Evolutionary conservation across 2,329 filamentous ascomycete species (phyloP), one percentile per base, ranked within the genome.

Genomic region (Sphaerulina vaccinii): DNA sequence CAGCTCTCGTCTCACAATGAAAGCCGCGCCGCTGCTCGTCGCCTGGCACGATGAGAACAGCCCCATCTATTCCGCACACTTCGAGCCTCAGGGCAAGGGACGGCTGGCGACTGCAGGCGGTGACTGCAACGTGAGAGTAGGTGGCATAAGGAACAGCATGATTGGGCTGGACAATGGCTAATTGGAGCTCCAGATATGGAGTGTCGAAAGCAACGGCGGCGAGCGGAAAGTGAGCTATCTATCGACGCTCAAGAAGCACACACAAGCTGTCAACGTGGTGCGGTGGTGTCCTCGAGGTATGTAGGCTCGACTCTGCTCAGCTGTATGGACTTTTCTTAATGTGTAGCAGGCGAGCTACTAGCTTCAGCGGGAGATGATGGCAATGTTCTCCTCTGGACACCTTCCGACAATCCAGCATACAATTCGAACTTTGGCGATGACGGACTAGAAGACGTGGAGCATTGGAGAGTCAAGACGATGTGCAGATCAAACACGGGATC

Each of bases 41-140:
- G 90, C 95, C 78, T 99, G 93, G 93, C 95, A 99, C 74, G 89
- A 96, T 72, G 89, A 96, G 69, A 96, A 95, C 75, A 85, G 89
- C 65, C 93, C 93, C 53, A 91, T 99, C 70, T 99, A 97, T 76
- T 96, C 92, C 37, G 90, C 90, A 63, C 92, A 97, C 72, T 99
- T 97, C 70, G 92, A 99, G 70, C 89, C 89, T 41, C 81, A 89
- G 68, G 90, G 90, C 59, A 96, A 93, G 71, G 90, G 90, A 48
- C 85, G 93, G 65, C 77, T 99, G 58, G 93, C 93, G 52, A 99
- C 93, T 8, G 92, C 87, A 57, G 93, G 92, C 65, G 93, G 93
- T 70, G 93, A 99, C 73, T 95, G 95, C 71, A 92, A 96, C 75
- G 90, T 99, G 65, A 83, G 93, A 73, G 87, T 92, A 83, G 58